Percentiles rank a stretch among this genome's conserved stretches.
Evolutionary conservation across 306 rosid species (phyloP).

Genomic region (Comarum palustre): DNA sequence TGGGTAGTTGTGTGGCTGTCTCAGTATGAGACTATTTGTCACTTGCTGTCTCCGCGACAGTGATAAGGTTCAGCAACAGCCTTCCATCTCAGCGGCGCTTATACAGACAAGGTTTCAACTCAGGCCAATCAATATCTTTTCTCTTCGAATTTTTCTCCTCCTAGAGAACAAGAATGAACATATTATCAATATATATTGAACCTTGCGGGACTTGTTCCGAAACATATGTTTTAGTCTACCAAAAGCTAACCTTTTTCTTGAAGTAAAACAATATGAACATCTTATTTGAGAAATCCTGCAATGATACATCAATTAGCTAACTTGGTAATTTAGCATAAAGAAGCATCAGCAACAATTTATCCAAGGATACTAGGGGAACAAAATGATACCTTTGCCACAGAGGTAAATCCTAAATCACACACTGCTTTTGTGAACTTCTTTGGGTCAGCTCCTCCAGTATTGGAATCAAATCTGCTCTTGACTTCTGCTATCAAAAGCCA

Average conservation of each 20-base stretch:
- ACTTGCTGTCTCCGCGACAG: neutral
- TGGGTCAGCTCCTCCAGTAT: conserved; percentile 86
- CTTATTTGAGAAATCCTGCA: conserved; percentile 90
- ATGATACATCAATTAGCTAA: conserved; percentile 30
- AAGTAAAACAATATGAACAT: conserved; percentile 81
- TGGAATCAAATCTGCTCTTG: conserved; percentile 86
- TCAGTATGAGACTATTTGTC: neutral
- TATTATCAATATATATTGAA: neutral
- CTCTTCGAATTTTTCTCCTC: conserved; percentile 43
- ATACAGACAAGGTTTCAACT: conserved; percentile 83
- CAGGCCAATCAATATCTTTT: conserved; percentile 76
- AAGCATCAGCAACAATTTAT: neutral
- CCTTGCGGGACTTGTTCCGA: neutral
- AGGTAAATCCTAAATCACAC: conserved; percentile 67
- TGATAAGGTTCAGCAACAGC: neutral
- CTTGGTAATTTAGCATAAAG: neutral
- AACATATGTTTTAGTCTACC: neutral
- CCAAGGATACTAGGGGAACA: conserved; percentile 15
- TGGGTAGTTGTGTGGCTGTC: neutral
- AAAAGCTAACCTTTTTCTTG: conserved; percentile 62
- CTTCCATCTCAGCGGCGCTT: conserved; percentile 65
- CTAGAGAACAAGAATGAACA: conserved; percentile 35
- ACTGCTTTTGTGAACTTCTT: conserved; percentile 58
- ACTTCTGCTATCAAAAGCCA: conserved; percentile 98
- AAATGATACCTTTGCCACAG: conserved; percentile 45